Evolutionary conservation across 2,329 filamentous ascomycete genomes (phyloP), one percentile per base, ranked within the genome.

Genomic region (Furcasterigmium sp.): DNA sequence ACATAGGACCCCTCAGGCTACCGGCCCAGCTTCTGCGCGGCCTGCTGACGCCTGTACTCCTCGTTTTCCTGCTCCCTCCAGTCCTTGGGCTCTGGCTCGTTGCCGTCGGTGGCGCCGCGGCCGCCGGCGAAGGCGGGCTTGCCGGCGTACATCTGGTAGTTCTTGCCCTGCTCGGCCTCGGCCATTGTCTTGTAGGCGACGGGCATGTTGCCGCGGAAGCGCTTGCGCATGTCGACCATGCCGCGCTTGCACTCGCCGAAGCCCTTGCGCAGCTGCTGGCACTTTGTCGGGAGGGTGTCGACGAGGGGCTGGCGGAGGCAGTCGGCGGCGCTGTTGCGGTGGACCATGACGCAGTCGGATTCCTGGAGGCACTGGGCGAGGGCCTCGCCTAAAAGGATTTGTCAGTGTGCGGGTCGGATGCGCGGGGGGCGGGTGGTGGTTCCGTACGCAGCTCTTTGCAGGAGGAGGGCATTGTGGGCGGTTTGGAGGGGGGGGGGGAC

Each of bases 161-260:
- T 76, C 43, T 71, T 67, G 49, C 71, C 73, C 10, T 70, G 69
- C 53, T 87, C 82, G 44, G 78, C 64, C 52, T 84, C 74, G 58
- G 82, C 75, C 55, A 82, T 68, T 46, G 73, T 67, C 57, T 70
- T 73, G 52, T 85, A 79, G 19, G 80, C 75, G 51, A 95, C 83
- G 42, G 93, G 90, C 63, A 89, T 81, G 70, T 97, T 97, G 46
- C 93, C 93, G 44, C 93, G 81, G 68, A 98, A 97, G 26, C 93
- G 85, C 72, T 97, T 97, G 63, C 93, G 87, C 93, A 98, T 98
- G 64, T 98, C 93, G 55, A 97, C 86, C 81, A 95, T 82, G 52
- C 93, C 93, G 52, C 91, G 86, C 60, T 95, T 94, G 78, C 93
- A 98, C 62, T 96, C 88, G 62, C 88, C 87, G 57, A 94, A 93